Base-by-base conservation (phyloP, 192 early-diverging fungal species). In the Pilaira anomala region DNA sequence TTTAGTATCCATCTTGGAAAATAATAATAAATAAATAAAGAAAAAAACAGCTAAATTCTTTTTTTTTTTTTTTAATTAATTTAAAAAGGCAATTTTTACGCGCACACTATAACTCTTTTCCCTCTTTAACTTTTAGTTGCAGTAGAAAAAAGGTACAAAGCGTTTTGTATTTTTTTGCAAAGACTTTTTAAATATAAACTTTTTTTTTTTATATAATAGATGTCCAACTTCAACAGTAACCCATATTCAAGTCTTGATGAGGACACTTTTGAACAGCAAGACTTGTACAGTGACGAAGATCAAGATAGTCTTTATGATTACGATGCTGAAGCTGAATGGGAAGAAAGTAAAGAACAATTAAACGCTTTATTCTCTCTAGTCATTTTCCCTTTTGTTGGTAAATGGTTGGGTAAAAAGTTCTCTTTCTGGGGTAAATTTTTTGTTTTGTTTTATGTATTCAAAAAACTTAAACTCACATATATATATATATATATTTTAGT, bases 311-410 rank as follows among this genome's bases (percentile, higher is more conserved):
- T 64, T 28, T 57, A 65, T 19, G 45, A 48, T 12, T 63, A 71
- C 6, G 80, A 82, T 63, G 76, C 74, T 22, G 76, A 82, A 49
- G 49, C 61, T 14, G 78, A 82, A 62, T 82, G 80, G 80, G 78
- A 82, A 57, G 80, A 82, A 65, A 79, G 70, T 57, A 77, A 78
- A 59, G 73, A 75, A 26, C 80, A 82, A 39, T 66, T 78, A 12
- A 62, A 69, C 13, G 63, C 72, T 11, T 45, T 82, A 14, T 69
- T 79, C 52, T 78, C 80, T 9, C 62, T 82, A 8, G 80, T 82
- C 29, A 71, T 82, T 46, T 79, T 82, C 19, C 80, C 80, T 18
- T 77, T 64, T 69, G 64, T 79, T 39, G 80, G 80, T 6, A 74
- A 73, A 25, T 82, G 74, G 75, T 36, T 82, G 3, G 80, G 80